Evolutionary conservation across 2,329 filamentous ascomycete genomes (phyloP).

Genomic region (Talaromyces sp.): DNA sequence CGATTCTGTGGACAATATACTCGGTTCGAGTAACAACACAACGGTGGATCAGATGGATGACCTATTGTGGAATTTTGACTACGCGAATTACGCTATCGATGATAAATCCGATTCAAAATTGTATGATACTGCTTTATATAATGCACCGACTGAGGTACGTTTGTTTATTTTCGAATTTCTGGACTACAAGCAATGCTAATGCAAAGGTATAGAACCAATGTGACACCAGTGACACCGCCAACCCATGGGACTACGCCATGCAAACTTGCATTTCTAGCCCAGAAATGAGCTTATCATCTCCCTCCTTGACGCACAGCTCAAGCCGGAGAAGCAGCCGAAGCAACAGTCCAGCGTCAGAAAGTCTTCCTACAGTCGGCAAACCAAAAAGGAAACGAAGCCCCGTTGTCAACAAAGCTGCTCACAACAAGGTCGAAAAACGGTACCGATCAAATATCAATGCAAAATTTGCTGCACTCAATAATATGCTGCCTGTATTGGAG

Average conservation of each 20-base stretch:
- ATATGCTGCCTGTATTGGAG: conserved; percentile 1
- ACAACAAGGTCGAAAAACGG: conserved; percentile 14
- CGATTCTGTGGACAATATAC: background rate
- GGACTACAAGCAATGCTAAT: background rate
- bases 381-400: conserved; percentile 5
- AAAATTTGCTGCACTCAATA: conserved; percentile 8
- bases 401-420: conserved; percentile 8
- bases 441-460: conserved; percentile 15
- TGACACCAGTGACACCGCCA: background rate
- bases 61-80: conserved; percentile 7
- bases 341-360: background rate
- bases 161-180: background rate
- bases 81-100: background rate
- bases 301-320: conserved; percentile 2
- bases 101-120: background rate
- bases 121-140: background rate
- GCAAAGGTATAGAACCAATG: background rate
- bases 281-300: background rate
- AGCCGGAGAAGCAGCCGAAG: conserved; percentile 1
- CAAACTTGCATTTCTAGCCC: background rate
- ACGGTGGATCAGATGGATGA: conserved; percentile 1
- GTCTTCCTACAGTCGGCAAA: background rate
- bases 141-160: background rate
- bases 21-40: background rate
- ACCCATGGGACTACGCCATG: background rate